Evolutionary conservation across 345 rosid species (phyloP).

Genomic region (Euphorbia peplus): DNA sequence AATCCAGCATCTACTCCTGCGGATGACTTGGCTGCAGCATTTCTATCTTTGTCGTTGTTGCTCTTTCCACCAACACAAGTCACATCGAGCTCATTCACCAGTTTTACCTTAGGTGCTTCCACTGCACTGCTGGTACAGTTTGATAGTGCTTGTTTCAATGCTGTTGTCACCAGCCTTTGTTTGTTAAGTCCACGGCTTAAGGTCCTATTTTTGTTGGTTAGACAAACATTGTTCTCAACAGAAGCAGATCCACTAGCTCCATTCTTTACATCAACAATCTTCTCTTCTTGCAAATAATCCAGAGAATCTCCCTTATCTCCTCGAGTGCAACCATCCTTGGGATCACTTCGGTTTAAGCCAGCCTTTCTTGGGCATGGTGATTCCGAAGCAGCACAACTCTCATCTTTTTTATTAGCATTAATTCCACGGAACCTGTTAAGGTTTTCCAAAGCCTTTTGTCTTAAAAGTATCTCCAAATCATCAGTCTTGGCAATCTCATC

Average conservation of each 20-base stretch:
- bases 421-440: conserved; percentile 56
- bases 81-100: conserved; percentile 8
- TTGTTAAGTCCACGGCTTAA: conserved; percentile 30
- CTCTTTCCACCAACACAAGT: conserved; percentile 12
- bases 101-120: conserved; percentile 6
- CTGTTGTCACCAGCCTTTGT: conserved; percentile 36
- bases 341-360: conserved; percentile 23
- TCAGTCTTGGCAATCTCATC: conserved; percentile 29
- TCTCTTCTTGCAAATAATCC: conserved; percentile 16
- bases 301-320: conserved; percentile 23
- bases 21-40: conserved; percentile 22
- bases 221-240: conserved; percentile 17
- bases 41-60: conserved; percentile 19
- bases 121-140: conserved; percentile 10
- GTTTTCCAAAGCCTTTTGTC: conserved; percentile 76
- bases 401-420: conserved; percentile 23
- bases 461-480: conserved; percentile 61
- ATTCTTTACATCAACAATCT: conserved; percentile 17
- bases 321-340: conserved; percentile 16
- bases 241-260: conserved; percentile 23
- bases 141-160: conserved; percentile 32
- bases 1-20: conserved; percentile 22
- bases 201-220: conserved; percentile 4
- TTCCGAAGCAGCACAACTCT: conserved; percentile 18
- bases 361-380: conserved; percentile 16